phyloP scores from a whole-genome alignment of 768 basidiomycete genomes.

The Suillus weaverae region DNA sequence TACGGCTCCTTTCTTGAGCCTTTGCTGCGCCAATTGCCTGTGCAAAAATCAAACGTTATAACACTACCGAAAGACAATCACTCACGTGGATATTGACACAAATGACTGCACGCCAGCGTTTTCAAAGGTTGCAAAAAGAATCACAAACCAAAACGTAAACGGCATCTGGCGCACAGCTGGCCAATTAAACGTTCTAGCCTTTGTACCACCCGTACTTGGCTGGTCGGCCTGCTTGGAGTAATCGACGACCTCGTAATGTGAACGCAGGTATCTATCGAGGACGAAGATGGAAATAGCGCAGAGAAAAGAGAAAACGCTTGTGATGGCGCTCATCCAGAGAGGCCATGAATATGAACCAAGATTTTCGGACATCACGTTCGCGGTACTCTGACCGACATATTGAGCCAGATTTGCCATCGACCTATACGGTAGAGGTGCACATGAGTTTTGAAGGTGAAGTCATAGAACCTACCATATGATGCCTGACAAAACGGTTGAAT shows the following conservation, averaged over 20 bases:
- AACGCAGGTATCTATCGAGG: conserved; percentile 38
- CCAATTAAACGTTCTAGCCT: conserved; percentile 33
- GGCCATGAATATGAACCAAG: conserved; percentile 42
- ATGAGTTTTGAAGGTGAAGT: neutral
- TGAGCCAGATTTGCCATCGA: conserved; percentile 43
- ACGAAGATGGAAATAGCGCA: conserved; percentile 38
- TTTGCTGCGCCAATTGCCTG: conserved; percentile 44
- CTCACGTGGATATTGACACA: conserved; percentile 45
- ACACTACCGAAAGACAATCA: conserved; percentile 1
- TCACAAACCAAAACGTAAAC: conserved; percentile 42
- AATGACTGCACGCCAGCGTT: conserved; percentile 47
- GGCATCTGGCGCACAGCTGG: conserved; percentile 36
- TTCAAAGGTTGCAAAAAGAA: conserved; percentile 40
- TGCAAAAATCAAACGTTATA: neutral
- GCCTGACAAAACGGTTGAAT: conserved; percentile 14
- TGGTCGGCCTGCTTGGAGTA: conserved; percentile 32
- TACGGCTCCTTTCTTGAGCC: conserved; percentile 42
- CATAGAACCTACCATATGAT: conserved; percentile 34
- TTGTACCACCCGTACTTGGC: conserved; percentile 26
- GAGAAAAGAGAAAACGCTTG: conserved; percentile 38
- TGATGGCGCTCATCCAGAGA: conserved; percentile 42
- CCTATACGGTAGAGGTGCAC: conserved; percentile 17
- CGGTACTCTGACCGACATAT: conserved; percentile 41
- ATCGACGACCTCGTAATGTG: conserved; percentile 38
- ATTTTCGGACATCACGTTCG: conserved; percentile 40